Evolutionary conservation across 352 stramenopile genomes (phyloP), one percentile per base, ranked within the genome.

Genomic region (Globisporangium sylvaticum): DNA sequence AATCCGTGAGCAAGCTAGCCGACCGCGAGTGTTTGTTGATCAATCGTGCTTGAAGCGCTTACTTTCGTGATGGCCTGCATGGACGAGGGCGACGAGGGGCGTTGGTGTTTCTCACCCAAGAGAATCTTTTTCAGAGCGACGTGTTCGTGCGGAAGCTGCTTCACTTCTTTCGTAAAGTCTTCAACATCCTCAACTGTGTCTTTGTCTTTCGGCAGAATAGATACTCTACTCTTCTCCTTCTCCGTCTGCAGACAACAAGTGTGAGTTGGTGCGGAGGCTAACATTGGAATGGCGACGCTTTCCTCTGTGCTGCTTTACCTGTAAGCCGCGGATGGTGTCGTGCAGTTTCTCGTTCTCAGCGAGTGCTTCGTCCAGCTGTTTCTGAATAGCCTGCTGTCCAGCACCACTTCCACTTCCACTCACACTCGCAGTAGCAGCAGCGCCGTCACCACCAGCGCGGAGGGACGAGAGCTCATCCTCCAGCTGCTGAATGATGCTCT

Each of bases 291-390:
- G 56, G 69, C 77, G n/a, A 53, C 73, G 61, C 71, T 62, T 64
- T 64, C 76, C 72, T 66, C 70, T 57, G 70, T 55, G 39, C 67
- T 63, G 74, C 69, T 84, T 87, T 78, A 85, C 77, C 80, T 91
- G 78, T 34, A 90, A 60, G n/a, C 85, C 72, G 66, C 80, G 76
- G 60, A 90, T 77, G 20, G 79, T 88, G 58, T 84, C 78, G 37
- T 88, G 71, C 46, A 92, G 73, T 44, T 90, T 75, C 50, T 74
- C 73, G 37, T 90, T 90, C 58, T 90, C 81, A 27, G 68, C 76
- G 10, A 92, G 55, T 42, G 81, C 78, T 42, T 65, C 73, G 37
- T 87, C 71, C 10, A 92, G 58, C 31, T 88, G 53, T 27, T 75
- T 83, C 57, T 87, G 74, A 12, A 88, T 70, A 61, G 55, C 55